Conservation (phyloP, 1,284 basidiomycete species). For the Trichosporon ovoides region DNA sequence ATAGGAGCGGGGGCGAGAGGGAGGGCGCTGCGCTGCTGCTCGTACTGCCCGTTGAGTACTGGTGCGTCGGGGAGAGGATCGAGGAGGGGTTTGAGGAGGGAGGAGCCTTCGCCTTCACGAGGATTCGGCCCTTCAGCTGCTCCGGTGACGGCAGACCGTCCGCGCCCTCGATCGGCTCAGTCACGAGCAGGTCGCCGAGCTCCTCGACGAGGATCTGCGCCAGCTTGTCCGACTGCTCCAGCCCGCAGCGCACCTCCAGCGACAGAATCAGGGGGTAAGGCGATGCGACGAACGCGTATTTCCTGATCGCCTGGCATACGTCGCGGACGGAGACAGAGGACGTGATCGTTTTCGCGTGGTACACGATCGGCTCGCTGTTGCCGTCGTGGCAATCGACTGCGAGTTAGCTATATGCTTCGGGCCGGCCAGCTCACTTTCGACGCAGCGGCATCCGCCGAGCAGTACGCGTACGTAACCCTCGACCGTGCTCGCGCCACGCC, state of each 20-base stretch:
- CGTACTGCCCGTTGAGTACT: not conserved
- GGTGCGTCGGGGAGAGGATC: not conserved
- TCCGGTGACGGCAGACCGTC: slow-evolving; percentile 77
- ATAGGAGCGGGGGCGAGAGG: not conserved
- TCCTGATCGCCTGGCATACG: slow-evolving; percentile 77
- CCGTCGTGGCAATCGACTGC: slow-evolving; percentile 93
- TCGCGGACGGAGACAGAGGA: slow-evolving; percentile 77
- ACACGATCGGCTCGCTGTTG: slow-evolving; percentile 72
- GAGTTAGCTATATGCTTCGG: slow-evolving; percentile 1
- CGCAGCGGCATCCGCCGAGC: slow-evolving; percentile 82
- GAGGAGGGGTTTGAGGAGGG: not conserved
- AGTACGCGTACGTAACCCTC: slow-evolving; percentile 94
- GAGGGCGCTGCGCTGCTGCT: not conserved
- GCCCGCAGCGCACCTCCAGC: slow-evolving; percentile 82
- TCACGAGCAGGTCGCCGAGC: slow-evolving; percentile 72
- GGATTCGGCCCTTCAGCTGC: slow-evolving; percentile 68
- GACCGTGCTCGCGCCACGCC: slow-evolving; percentile 86
- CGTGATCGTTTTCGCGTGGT: slow-evolving; percentile 89
- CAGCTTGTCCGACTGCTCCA: slow-evolving; percentile 76
- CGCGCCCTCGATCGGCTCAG: slow-evolving; percentile 52
- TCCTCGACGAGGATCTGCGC: slow-evolving; percentile 70
- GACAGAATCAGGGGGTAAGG: slow-evolving; percentile 94
- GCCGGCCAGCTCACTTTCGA: slow-evolving; percentile 65
- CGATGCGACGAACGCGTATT: slow-evolving; percentile 89
- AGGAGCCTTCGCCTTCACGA: slow-evolving; percentile 65